Percentiles rank a stretch among this genome's conserved stretches.
Evolutionary conservation across 495 filamentous ascomycete genomes (phyloP).

Genomic region (Durotheca rogersii): DNA sequence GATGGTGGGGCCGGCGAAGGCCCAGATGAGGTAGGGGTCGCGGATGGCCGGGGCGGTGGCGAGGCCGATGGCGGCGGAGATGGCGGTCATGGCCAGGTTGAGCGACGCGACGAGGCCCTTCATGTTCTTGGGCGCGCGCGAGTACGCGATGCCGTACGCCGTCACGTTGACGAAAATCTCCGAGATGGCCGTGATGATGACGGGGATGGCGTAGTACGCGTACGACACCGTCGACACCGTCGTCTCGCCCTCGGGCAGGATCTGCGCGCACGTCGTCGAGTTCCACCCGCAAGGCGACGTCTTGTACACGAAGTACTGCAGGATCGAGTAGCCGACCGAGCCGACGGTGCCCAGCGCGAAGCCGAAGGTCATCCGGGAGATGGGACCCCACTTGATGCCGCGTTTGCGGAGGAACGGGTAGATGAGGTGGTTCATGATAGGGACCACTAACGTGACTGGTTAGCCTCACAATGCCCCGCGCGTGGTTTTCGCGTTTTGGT

Average conservation of each 20-base stretch:
- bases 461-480: conserved; percentile 4
- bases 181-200: conserved; percentile 56
- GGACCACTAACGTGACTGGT: conserved; percentile 54
- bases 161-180: conserved; percentile 72
- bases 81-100: conserved; percentile 26
- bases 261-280: conserved; percentile 43
- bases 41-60: conserved; percentile 56
- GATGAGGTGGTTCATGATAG: conserved; percentile 64
- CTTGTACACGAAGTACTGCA: conserved; percentile 72
- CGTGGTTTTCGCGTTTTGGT: too few relatives aligned
- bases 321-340: conserved; percentile 62
- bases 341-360: conserved; percentile 65
- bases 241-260: conserved; percentile 38
- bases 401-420: conserved; percentile 65
- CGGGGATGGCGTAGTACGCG: conserved; percentile 46
- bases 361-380: conserved; percentile 71
- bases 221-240: conserved; percentile 46
- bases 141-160: conserved; percentile 69
- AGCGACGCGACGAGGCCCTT: conserved; percentile 34
- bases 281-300: conserved; percentile 50
- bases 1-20: conserved; percentile 52
- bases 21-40: conserved; percentile 61
- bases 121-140: conserved; percentile 67
- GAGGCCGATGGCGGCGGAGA: conserved; percentile 59
- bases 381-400: conserved; percentile 65